Base-by-base conservation (phyloP, 2,329 filamentous ascomycete species). In the Aspergillus sp. region DNA sequence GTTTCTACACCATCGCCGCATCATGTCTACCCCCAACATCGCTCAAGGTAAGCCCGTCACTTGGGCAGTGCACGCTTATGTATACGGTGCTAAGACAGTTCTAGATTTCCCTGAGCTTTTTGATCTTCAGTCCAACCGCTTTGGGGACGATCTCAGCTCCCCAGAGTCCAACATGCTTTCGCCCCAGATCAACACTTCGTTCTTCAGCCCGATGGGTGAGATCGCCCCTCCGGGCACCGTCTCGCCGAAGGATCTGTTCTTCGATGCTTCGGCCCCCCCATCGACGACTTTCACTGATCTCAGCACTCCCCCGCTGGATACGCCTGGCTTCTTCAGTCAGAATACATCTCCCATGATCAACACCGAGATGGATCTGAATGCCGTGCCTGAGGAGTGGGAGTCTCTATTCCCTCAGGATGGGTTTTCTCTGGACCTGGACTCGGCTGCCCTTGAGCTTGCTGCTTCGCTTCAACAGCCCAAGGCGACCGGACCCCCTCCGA, bases 221-320 rank as follows among this genome's bases (percentile, higher is more conserved):
- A 62, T 59, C 57, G 76, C 74, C 61, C 72, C 70, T 30, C 51
- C 65, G 25, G 85, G 84, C 69, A 97, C 92, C 45, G 85, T 97
- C 63, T 97, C 92, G 63, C 92, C 92, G 19, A 89, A 91, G 76
- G 92, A 97, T 71, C 82, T 96, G 66, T 79, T 89, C 67, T 82
- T 93, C 69, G 85, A 87, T 67, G 87, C 87, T 71, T 96, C 91
- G 63, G 87, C 91, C 39, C 92, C 92, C 30, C 91, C 91, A 72
- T 96, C 92, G 2, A 84, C 89, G 50, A 88, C 91, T 36, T 87
- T 95, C 72, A 96, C 92, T 38, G 88, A 92, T 65, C 73, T 97
- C 76, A 96, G 92, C 59, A 95, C 92, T 62, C 92, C 92, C 48
- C 89, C 87, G 70, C 85, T 90, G 72, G 90, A 89, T 69, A 96